Conservation (phyloP, 2,329 filamentous ascomycete species). For the Alternaria conjuncta region DNA sequence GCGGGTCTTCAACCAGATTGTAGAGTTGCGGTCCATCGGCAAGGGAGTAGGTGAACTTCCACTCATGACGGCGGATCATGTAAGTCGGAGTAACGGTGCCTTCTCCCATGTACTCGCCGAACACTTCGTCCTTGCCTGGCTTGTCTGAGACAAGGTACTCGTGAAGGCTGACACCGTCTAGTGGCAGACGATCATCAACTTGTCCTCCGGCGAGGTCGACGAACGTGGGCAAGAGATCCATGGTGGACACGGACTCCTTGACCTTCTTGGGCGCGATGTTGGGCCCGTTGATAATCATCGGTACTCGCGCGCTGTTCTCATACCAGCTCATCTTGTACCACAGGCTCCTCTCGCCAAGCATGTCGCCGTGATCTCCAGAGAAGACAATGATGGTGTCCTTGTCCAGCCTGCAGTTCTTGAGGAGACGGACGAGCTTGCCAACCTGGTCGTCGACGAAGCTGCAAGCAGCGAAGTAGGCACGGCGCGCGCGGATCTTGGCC, state of each 20-base stretch:
- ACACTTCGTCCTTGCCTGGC: constrained; percentile 81
- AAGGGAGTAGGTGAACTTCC: constrained; percentile 90
- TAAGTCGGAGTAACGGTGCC: constrained; percentile 87
- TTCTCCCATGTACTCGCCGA: constrained; percentile 94
- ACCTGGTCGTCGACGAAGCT: constrained; percentile 95
- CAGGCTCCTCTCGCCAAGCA: constrained; percentile 88
- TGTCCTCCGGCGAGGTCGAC: constrained; percentile 80
- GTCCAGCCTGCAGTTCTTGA: constrained; percentile 79
- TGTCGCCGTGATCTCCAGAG: constrained; percentile 92
- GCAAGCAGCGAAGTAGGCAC: constrained; percentile 91
- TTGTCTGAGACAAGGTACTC: constrained; percentile 49
- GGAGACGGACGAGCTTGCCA: constrained; percentile 76
- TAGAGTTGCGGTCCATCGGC: constrained; percentile 85
- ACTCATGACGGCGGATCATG: constrained; percentile 89
- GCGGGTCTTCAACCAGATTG: constrained; percentile 76
- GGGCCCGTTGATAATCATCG: constrained; percentile 82
- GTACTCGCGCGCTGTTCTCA: constrained; percentile 87
- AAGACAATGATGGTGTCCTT: constrained; percentile 92
- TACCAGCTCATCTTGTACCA: constrained; percentile 99
- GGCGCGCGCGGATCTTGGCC: constrained; percentile 81
- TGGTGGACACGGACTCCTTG: constrained; percentile 83
- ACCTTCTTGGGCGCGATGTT: constrained; percentile 78
- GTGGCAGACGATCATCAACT: constrained; percentile 73
- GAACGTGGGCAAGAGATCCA: constrained; percentile 88
- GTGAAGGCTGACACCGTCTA: constrained; percentile 79